Conservation (phyloP, 345 rosid genomes). For the Gynandropsis gynandra region DNA sequence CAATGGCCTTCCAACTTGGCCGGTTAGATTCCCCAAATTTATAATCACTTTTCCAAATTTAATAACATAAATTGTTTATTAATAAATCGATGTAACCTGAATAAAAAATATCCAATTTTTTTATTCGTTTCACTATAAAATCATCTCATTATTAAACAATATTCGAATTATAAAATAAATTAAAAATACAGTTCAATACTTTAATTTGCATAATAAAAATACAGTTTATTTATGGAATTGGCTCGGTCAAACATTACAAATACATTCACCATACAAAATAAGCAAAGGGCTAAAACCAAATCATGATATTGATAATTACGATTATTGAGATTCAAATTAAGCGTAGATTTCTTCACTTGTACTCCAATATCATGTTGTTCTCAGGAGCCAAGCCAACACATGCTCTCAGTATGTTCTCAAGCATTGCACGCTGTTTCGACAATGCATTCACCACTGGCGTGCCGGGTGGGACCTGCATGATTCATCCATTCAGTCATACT, state of each 20-base stretch:
- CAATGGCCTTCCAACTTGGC: constrained; percentile 22
- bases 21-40: constrained; percentile 15
- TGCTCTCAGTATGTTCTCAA: constrained; percentile 93
- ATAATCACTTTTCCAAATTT: background rate
- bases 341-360: constrained; percentile 48
- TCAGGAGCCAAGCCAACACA: constrained; percentile 96
- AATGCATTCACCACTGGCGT: constrained; percentile 97
- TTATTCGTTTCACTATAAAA: too few species aligned
- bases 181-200: too few species aligned
- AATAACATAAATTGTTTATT: background rate
- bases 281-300: background rate
- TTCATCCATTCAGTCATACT: background rate
- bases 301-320: background rate
- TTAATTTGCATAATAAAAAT: too few species aligned
- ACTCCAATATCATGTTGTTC: constrained; percentile 98
- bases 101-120: too few species aligned
- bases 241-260: constrained; percentile 5
- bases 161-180: too few species aligned
- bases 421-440: constrained; percentile 99
- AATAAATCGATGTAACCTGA: too few species aligned
- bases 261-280: constrained; percentile 2
- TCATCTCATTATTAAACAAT: too few species aligned
- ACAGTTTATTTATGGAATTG: too few species aligned
- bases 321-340: background rate
- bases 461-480: constrained; percentile 94